These are phyloP conservation scores for Globisporangium nunn DNA, from an alignment of 352 stramenopile species.

Conservation along the genomic window DNA sequence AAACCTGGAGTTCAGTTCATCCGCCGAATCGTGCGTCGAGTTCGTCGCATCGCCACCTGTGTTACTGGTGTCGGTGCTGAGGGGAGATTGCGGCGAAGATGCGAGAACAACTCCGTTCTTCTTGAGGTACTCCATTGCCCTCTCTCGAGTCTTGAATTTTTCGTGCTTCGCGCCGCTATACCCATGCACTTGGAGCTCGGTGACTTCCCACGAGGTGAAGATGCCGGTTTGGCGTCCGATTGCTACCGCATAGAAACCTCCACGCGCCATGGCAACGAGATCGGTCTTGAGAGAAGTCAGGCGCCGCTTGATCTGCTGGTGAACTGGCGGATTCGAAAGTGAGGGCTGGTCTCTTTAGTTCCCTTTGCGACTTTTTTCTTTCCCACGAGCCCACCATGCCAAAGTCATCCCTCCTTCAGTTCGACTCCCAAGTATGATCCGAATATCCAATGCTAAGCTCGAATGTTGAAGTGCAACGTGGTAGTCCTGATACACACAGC, in stretches of 20 bases:
- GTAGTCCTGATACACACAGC: too few relatives aligned
- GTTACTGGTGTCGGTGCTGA: too few relatives aligned
- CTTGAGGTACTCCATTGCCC: constrained; percentile 48
- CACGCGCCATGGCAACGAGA: not conserved
- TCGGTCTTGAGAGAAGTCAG: not conserved
- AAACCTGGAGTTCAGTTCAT: not conserved
- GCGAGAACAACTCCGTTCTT: not conserved
- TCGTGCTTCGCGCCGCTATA: constrained; percentile 45
- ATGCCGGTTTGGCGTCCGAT: constrained; percentile 35
- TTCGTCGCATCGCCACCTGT: not conserved
- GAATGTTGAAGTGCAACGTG: too few relatives aligned
- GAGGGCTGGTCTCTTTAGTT: not conserved
- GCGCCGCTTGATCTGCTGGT: not conserved
- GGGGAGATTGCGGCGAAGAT: not conserved
- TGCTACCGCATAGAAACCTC: constrained; percentile 59
- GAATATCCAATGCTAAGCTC: too few relatives aligned
- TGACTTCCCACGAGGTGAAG: constrained; percentile 40
- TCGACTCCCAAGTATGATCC: too few relatives aligned
- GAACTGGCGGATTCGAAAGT: not conserved
- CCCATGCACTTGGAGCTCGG: constrained; percentile 46
- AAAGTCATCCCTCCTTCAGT: too few relatives aligned
- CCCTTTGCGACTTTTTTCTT: too few relatives aligned
- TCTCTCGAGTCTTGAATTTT: constrained; percentile 43
- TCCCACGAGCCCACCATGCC: too few relatives aligned
- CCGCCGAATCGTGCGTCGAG: not conserved